Conservation (phyloP, 306 rosid genomes). For the Castanospermum australe region DNA sequence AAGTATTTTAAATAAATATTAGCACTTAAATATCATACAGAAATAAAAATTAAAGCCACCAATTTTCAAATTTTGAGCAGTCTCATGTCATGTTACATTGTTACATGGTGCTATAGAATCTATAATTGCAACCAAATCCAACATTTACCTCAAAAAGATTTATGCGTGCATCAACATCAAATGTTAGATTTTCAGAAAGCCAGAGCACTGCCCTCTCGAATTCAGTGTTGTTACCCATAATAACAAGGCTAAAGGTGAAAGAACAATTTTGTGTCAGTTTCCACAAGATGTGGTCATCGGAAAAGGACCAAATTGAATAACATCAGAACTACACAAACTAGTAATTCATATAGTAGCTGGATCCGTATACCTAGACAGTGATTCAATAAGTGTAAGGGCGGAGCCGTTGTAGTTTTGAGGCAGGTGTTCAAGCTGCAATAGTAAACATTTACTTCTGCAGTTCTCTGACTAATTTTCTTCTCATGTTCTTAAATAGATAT, state of each 20-base stretch:
- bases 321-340: not conserved
- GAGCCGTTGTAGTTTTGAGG: constrained; percentile 83
- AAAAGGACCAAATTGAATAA: constrained; percentile 14
- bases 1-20: constrained; percentile 9
- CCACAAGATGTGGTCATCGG: not conserved
- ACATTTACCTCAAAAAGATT: constrained; percentile 90
- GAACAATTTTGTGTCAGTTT: constrained; percentile 21
- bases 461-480: constrained; percentile 13
- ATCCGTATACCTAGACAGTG: constrained; percentile 75
- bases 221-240: constrained; percentile 87
- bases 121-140: constrained; percentile 19
- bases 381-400: constrained; percentile 90
- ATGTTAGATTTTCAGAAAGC: constrained; percentile 84
- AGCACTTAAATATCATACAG: constrained; percentile 22
- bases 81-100: not conserved
- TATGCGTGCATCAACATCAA: constrained; percentile 83
- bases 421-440: constrained; percentile 83
- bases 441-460: constrained; percentile 27
- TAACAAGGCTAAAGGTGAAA: constrained; percentile 61
- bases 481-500: not conserved
- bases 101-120: constrained; percentile 14
- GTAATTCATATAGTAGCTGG: constrained; percentile 1
- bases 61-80: constrained; percentile 20
- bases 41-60: constrained; percentile 15
- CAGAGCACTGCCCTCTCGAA: constrained; percentile 82